Percentiles rank a stretch among this genome's conserved stretches.
Conservation (phyloP, 2,329 filamentous ascomycete genomes). For the Penicillium sp. region DNA sequence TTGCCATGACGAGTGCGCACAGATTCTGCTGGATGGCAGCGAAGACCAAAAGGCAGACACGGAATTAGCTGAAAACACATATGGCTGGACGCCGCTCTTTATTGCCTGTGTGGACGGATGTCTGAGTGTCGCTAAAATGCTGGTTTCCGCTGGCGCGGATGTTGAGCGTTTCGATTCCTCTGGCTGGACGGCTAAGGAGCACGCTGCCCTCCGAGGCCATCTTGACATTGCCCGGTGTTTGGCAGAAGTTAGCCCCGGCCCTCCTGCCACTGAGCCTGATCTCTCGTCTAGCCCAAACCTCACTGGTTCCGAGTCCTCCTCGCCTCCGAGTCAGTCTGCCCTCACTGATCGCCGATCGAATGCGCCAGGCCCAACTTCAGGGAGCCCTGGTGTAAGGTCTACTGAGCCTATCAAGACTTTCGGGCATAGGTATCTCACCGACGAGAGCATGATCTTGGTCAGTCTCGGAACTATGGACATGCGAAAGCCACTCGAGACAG, state of each 20-base stretch:
- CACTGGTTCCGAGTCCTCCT: conserved; percentile 28
- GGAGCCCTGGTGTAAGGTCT: conserved; percentile 28
- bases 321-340: conserved; percentile 32
- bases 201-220: conserved; percentile 82
- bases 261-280: conserved; percentile 29
- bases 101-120: conserved; percentile 86
- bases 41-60: conserved; percentile 63
- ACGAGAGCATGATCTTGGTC: conserved; percentile 81
- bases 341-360: conserved; percentile 39
- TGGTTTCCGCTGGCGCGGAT: conserved; percentile 70
- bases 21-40: conserved; percentile 63
- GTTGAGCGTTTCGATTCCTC: conserved; percentile 68
- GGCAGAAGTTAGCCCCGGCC: conserved; percentile 46
- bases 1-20: conserved; percentile 71
- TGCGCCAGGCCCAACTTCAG: conserved; percentile 27
- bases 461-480: conserved; percentile 92
- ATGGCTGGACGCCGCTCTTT: conserved; percentile 91
- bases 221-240: conserved; percentile 68
- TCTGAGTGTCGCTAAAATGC: conserved; percentile 61
- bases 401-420: conserved; percentile 86
- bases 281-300: conserved; percentile 22
- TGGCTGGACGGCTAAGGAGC: conserved; percentile 89
- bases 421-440: conserved; percentile 84
- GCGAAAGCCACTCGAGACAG: conserved; percentile 68
- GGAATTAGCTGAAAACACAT: conserved; percentile 71